These are phyloP conservation scores for Saussurea involucrata DNA, from an alignment of 129 eudicot species.

Conservation along the genomic window DNA sequence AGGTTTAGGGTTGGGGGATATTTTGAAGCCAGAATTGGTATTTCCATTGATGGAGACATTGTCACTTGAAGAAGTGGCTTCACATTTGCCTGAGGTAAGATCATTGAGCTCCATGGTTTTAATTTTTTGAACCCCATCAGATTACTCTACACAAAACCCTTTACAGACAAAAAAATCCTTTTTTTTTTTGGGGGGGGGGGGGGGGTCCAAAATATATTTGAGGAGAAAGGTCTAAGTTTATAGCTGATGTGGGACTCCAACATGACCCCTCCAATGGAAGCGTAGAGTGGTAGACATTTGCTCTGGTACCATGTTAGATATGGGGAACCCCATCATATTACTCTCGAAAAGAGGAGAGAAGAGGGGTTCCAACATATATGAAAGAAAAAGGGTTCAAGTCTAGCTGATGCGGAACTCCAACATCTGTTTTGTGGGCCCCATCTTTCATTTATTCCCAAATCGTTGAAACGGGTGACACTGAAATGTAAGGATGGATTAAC, in stretches of 20 bases:
- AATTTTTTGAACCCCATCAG: background rate
- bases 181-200: too few relatives aligned
- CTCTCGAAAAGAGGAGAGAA: background rate
- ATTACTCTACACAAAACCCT: background rate
- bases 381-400: background rate
- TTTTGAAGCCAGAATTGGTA: slow-evolving; percentile 81
- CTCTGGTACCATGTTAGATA: too few relatives aligned
- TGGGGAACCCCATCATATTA: too few relatives aligned
- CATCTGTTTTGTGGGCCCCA: background rate
- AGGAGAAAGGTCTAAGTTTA: too few relatives aligned
- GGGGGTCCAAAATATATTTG: too few relatives aligned
- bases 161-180: too few relatives aligned
- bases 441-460: background rate
- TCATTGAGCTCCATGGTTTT: background rate
- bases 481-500: background rate
- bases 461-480: background rate
- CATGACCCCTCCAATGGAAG: too few relatives aligned
- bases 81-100: slow-evolving; percentile 91
- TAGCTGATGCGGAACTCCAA: background rate
- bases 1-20: slow-evolving; percentile 94
- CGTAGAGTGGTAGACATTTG: too few relatives aligned
- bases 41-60: slow-evolving; percentile 67
- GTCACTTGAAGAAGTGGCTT: slow-evolving; percentile 59
- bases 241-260: too few relatives aligned
- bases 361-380: background rate